phyloP scores from a whole-genome alignment of 2,329 filamentous ascomycete species.

The Cordyceps farinosa region DNA sequence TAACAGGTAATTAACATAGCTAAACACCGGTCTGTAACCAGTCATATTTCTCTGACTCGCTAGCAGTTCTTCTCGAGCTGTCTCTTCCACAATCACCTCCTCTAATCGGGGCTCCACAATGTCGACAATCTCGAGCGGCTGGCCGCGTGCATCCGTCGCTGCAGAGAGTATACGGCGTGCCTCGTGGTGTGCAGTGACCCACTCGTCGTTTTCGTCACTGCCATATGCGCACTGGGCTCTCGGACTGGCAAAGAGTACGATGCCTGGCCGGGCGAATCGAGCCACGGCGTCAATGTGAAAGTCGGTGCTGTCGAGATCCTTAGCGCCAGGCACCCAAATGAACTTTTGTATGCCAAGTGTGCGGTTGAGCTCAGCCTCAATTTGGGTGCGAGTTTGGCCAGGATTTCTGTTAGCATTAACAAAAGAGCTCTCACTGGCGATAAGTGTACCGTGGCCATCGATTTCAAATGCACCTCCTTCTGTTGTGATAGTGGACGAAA shows the following conservation, averaged over 20 bases:
- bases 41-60: too few relatives aligned
- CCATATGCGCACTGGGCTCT: too few relatives aligned
- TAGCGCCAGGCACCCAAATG: constrained; percentile 28
- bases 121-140: constrained; percentile 24
- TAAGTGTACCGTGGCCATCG: constrained; percentile 22
- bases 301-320: constrained; percentile 26
- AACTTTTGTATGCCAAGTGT: constrained; percentile 25
- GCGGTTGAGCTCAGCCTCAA: constrained; percentile 24
- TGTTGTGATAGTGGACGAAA: constrained; percentile 17
- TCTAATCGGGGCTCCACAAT: constrained; percentile 26
- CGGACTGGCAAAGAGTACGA: too few relatives aligned
- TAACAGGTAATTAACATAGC: constrained; percentile 27
- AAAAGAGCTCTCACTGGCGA: constrained; percentile 28
- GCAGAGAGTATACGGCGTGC: constrained; percentile 14
- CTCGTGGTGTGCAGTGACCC: background rate
- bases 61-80: too few relatives aligned
- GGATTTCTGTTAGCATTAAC: constrained; percentile 29
- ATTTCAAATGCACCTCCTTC: constrained; percentile 25
- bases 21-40: too few relatives aligned
- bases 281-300: constrained; percentile 29
- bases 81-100: too few relatives aligned
- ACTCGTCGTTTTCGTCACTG: background rate
- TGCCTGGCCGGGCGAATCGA: constrained; percentile 25
- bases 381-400: constrained; percentile 17
- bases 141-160: constrained; percentile 23